Evolutionary conservation across 257 asterid species (phyloP), one percentile per base, ranked within the genome.

Genomic region (Gentiana straminea): DNA sequence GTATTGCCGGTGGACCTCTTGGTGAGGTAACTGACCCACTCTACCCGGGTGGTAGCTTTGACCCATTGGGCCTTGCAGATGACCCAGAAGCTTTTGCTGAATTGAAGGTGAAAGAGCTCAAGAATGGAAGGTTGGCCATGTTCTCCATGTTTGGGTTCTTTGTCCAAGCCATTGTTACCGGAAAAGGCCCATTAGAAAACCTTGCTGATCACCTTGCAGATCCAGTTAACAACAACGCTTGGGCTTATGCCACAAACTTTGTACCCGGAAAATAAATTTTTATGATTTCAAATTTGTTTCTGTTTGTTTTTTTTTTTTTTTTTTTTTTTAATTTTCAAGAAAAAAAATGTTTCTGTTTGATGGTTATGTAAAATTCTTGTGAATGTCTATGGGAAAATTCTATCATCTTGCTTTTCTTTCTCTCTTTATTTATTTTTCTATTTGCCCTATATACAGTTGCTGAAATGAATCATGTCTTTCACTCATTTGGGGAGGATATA

Each of bases 31-130:
- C 59, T 12, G 80, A 79, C 80, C 86, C 82, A 11, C 59, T 79
- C 34, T 79, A 79, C 80, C 80, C 86, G 0, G 82, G 82, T n/a
- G 80, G 81, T 32, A 79, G 82, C 77, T 79, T 79, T 52, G 85
- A 75, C 76, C 85, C 77, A 0, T 36, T 76, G 79, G 81, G 83
- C 0, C 73, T 80, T 13, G 86, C 87, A 1, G 87, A 80, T 0
- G 81, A 80, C 61, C 82, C 84, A 1, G 84, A 80, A 5, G 80
- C 81, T 0, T 80, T 83, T 34, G 88, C 93, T 4, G 88, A 83
- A 67, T 71, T 55, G 5, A 55, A 55, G 49, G 60, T 61, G 34
- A 61, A 52, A 44, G 64, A 49, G 39, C n/a, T 60, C 39, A 49
- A 60, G 64, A 59, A 59, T 49, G 64, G 64, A 1, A 59, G 64